phyloP scores from a whole-genome alignment of 345 rosid species.

The Bruguiera gymnorhiza region DNA sequence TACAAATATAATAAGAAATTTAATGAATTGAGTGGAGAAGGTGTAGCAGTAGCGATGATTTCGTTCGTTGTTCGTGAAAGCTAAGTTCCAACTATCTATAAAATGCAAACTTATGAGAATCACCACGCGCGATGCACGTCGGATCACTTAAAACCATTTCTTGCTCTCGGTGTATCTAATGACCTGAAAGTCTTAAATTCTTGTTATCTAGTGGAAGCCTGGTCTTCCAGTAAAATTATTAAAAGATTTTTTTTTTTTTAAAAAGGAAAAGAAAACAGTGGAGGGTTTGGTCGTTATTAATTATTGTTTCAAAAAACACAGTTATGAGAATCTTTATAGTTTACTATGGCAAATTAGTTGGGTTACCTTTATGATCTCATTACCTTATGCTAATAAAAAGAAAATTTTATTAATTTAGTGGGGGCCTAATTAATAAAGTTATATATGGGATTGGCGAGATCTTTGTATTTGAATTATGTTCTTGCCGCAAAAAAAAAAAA shows the following conservation, averaged over 20 bases:
- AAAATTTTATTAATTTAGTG: constrained; percentile 1
- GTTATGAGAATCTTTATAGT: background rate
- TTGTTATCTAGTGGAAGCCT: too few relatives aligned
- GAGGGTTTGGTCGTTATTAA: background rate
- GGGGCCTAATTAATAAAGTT: background rate
- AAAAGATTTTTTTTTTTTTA: too few relatives aligned
- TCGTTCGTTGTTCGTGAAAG: constrained; percentile 27
- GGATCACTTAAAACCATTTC: too few relatives aligned
- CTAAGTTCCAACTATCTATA: constrained; percentile 16
- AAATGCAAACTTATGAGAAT: background rate
- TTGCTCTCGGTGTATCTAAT: too few relatives aligned
- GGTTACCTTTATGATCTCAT: constrained; percentile 6
- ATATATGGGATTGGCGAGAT: too few relatives aligned
- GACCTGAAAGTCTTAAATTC: too few relatives aligned
- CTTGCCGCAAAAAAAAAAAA: too few relatives aligned
- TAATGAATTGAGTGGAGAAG: constrained; percentile 8
- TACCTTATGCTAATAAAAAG: background rate
- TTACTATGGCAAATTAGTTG: background rate
- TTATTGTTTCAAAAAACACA: background rate
- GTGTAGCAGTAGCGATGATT: constrained; percentile 24
- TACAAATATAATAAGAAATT: background rate
- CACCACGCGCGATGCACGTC: too few relatives aligned
- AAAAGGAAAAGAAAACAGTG: too few relatives aligned
- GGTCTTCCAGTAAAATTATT: too few relatives aligned
- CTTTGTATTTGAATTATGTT: too few relatives aligned